phyloP scores from a whole-genome alignment of 164 flowering plant species.

The Echeveria elegans region DNA sequence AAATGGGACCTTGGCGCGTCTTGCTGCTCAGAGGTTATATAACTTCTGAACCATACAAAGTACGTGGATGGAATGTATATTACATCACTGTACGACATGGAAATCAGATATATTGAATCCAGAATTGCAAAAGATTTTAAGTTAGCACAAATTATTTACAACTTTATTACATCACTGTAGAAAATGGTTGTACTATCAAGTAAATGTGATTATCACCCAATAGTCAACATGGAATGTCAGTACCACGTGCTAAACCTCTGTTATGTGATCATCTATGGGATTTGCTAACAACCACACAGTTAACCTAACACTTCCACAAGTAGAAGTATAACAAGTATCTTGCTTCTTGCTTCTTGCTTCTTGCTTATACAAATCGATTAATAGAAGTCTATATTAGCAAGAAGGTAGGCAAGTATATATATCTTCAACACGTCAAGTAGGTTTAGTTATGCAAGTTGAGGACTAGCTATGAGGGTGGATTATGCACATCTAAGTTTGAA shows the following conservation, averaged over 20 bases:
- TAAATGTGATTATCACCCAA: neutral
- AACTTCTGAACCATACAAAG: too few relatives aligned
- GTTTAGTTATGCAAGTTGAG: too few relatives aligned
- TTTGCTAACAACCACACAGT: neutral
- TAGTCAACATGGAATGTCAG: neutral
- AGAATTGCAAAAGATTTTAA: too few relatives aligned
- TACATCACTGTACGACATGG: too few relatives aligned
- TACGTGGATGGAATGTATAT: too few relatives aligned
- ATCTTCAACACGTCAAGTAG: too few relatives aligned
- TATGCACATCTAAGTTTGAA: neutral
- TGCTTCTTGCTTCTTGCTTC: neutral
- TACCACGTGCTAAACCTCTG: neutral
- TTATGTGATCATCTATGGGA: neutral
- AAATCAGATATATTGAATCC: too few relatives aligned
- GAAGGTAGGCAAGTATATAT: neutral
- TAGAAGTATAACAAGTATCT: neutral
- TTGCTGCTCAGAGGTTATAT: too few relatives aligned
- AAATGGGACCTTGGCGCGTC: too few relatives aligned
- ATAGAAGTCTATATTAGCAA: neutral
- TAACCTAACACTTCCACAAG: neutral
- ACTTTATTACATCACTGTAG: neutral
- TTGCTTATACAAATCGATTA: too few relatives aligned
- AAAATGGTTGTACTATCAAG: neutral
- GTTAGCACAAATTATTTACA: too few relatives aligned
- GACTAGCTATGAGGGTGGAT: neutral